A percentile compares a stretch with the other conserved stretches of the same genome.
Conservation (phyloP, 768 basidiomycete genomes). For the Albatrellus ellisii region DNA sequence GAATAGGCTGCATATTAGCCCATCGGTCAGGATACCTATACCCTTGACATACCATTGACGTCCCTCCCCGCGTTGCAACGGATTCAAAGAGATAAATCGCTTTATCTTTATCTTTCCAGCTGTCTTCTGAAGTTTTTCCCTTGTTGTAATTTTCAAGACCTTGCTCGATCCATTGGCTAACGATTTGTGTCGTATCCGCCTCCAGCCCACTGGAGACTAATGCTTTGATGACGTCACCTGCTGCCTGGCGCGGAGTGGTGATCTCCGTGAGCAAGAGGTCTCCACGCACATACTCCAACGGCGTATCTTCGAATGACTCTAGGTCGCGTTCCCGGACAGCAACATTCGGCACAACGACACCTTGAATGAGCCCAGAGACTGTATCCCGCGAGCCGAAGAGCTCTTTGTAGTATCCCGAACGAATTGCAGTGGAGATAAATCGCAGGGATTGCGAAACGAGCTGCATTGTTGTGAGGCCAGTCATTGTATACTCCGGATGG, state of each 20-base stretch:
- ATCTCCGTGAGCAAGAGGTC: constrained; percentile 41
- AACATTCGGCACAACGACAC: constrained; percentile 92
- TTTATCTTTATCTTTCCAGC: constrained; percentile 89
- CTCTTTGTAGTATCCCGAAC: constrained; percentile 67
- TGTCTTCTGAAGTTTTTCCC: constrained; percentile 31
- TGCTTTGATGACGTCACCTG: constrained; percentile 90
- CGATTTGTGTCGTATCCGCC: constrained; percentile 75
- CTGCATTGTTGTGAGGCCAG: constrained; percentile 21
- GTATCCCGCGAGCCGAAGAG: constrained; percentile 78
- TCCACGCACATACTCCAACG: constrained; percentile 72
- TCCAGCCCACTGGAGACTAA: constrained; percentile 76
- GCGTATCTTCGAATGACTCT: constrained; percentile 96
- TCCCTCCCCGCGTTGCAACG: constrained; percentile 81
- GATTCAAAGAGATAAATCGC: constrained; percentile 92
- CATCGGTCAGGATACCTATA: not conserved
- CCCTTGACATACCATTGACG: constrained; percentile 55
- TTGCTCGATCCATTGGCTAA: constrained; percentile 69
- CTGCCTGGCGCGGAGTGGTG: constrained; percentile 83
- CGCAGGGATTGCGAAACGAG: constrained; percentile 84
- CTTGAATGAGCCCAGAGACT: constrained; percentile 71
- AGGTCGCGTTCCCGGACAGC: constrained; percentile 77
- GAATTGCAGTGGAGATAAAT: constrained; percentile 88
- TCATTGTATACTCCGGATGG: not conserved
- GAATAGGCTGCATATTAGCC: not conserved
- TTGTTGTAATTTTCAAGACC: constrained; percentile 59